Percentiles rank a stretch among this genome's conserved stretches.
phyloP scores from a whole-genome alignment of 148 eudicot species.

The Rheum nobile region DNA sequence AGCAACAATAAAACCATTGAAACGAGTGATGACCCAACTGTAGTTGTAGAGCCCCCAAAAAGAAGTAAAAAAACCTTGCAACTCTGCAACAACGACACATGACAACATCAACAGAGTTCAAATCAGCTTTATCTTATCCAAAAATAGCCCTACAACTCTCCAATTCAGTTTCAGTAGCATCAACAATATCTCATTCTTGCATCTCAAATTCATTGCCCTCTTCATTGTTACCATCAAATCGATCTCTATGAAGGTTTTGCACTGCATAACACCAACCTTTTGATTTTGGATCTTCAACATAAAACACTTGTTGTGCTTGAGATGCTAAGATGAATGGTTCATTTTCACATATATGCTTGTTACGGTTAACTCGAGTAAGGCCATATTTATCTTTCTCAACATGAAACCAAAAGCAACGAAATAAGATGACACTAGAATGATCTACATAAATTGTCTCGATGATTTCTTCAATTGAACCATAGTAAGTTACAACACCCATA shows the following conservation, averaged over 20 bases:
- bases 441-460: neutral
- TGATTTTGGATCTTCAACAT: neutral
- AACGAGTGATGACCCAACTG: too few species aligned
- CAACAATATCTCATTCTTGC: neutral
- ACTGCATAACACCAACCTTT: neutral
- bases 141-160: neutral
- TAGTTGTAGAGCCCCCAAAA: too few species aligned
- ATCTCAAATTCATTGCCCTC: neutral
- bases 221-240: neutral
- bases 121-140: neutral
- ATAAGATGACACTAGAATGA: neutral
- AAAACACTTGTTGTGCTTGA: neutral
- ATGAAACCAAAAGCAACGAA: neutral
- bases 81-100: too few species aligned
- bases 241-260: neutral
- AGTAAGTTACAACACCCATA: neutral
- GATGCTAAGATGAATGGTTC: neutral
- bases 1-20: neutral
- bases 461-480: neutral
- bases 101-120: too few species aligned
- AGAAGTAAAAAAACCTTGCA: too few species aligned
- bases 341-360: neutral
- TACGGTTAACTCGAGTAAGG: neutral
- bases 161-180: neutral
- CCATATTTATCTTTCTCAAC: neutral